These are phyloP conservation scores for Talaromyces sp. DNA, from an alignment of 2,329 filamentous ascomycete species.

Conservation along the genomic window DNA sequence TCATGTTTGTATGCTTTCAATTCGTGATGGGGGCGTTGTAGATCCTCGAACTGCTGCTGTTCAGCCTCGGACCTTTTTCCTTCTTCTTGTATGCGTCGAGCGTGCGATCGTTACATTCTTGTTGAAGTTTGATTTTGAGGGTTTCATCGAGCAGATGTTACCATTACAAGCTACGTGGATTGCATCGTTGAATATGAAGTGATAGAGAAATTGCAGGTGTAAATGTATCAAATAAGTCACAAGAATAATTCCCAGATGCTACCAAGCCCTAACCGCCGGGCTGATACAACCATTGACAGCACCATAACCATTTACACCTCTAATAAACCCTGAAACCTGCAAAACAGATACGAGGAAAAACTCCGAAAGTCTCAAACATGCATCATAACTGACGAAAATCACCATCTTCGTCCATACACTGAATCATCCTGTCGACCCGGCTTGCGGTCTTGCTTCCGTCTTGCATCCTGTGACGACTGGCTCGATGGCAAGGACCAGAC, in stretches of 20 bases:
- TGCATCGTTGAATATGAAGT: not conserved
- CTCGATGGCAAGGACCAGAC: conserved; percentile 20
- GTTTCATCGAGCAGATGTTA: not conserved
- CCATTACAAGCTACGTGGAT: not conserved
- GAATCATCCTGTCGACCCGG: conserved; percentile 35
- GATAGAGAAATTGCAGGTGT: not conserved
- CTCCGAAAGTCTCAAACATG: conserved; percentile 7
- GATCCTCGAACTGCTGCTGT: not conserved
- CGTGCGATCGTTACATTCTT: not conserved
- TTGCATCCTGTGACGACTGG: conserved; percentile 21
- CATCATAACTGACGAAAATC: not conserved
- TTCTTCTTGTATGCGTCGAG: not conserved
- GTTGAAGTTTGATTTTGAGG: not conserved
- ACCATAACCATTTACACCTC: not conserved
- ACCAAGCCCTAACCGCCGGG: not conserved
- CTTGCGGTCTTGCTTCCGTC: conserved; percentile 24
- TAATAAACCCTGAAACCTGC: not conserved
- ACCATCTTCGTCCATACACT: conserved; percentile 44
- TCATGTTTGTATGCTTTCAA: not conserved
- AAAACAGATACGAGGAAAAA: not conserved
- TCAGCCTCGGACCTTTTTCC: not conserved
- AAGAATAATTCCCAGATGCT: not conserved
- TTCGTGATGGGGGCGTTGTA: not conserved
- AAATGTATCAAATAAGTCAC: not conserved
- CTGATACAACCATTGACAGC: not conserved